phyloP scores from a whole-genome alignment of 257 asterid species.

The Capsicum rhomboideum region DNA sequence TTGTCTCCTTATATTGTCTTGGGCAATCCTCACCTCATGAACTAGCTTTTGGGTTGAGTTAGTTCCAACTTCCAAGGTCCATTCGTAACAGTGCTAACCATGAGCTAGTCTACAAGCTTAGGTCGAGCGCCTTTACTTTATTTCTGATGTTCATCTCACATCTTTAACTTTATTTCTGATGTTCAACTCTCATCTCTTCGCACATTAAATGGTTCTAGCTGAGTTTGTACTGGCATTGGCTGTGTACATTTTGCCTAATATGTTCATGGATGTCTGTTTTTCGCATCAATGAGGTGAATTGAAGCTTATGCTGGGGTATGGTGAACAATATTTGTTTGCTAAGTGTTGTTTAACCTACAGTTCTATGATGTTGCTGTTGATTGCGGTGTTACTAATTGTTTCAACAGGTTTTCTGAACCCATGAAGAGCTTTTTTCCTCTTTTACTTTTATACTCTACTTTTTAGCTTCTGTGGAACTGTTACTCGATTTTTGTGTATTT shows the following conservation, averaged over 20 bases:
- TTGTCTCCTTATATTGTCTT: neutral
- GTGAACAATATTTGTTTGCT: neutral
- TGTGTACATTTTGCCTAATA: neutral
- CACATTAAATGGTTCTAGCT: neutral
- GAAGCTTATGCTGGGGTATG: neutral
- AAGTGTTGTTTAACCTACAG: neutral
- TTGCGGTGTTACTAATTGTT: neutral
- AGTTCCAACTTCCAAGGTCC: neutral
- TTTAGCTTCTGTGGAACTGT: neutral
- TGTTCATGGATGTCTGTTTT: neutral
- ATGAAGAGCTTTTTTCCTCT: neutral
- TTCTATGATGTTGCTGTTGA: neutral
- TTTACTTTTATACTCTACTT: neutral
- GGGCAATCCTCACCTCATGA: neutral
- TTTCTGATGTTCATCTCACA: neutral
- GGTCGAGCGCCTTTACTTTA: neutral
- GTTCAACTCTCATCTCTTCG: neutral
- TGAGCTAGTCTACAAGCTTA: neutral
- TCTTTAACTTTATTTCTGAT: neutral
- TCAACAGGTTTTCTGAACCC: neutral
- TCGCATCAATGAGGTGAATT: neutral
- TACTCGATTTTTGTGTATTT: neutral
- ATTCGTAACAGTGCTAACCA: neutral
- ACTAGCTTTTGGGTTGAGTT: neutral
- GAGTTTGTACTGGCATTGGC: neutral